Conservation (phyloP, 352 stramenopile genomes). For the Pythium brassicae region DNA sequence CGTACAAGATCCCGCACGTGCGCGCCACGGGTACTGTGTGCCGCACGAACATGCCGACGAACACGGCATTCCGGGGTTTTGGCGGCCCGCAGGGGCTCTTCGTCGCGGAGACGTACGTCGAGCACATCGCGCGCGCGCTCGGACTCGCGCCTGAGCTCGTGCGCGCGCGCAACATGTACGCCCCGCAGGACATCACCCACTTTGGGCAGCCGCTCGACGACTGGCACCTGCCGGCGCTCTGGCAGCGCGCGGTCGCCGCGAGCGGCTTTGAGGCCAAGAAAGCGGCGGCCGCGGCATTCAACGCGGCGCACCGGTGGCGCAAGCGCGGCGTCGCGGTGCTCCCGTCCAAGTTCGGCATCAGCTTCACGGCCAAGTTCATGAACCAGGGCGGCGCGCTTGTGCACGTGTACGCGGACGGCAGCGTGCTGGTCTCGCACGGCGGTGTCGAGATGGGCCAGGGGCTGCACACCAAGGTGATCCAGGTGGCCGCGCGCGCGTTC, state of each 20-base stretch:
- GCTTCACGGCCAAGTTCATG: constrained; percentile 96
- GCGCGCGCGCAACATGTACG: constrained; percentile 91
- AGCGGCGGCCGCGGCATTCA: constrained; percentile 82
- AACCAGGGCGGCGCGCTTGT: constrained; percentile 95
- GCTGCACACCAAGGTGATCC: constrained; percentile 94
- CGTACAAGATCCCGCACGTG: constrained; percentile 93
- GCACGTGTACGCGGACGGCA: constrained; percentile 95
- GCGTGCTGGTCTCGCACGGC: constrained; percentile 93
- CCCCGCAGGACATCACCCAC: constrained; percentile 83
- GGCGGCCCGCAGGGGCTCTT: constrained; percentile 92
- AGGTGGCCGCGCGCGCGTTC: constrained; percentile 89
- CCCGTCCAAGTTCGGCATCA: constrained; percentile 94
- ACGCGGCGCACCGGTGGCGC: constrained; percentile 83
- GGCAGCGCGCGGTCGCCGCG: constrained; percentile 62
- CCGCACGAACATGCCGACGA: constrained; percentile 93
- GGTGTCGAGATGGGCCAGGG: constrained; percentile 98
- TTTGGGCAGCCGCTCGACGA: constrained; percentile 91
- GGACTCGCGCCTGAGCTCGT: constrained; percentile 69
- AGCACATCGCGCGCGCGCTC: constrained; percentile 90
- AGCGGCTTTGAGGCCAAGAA: constrained; percentile 71
- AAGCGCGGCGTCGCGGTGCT: constrained; percentile 89
- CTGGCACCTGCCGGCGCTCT: constrained; percentile 90
- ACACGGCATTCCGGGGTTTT: constrained; percentile 96
- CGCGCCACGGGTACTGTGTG: constrained; percentile 86
- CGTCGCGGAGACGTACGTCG: constrained; percentile 92